phyloP scores from a whole-genome alignment of 1,284 basidiomycete species.

The Boletus austroedulis region DNA sequence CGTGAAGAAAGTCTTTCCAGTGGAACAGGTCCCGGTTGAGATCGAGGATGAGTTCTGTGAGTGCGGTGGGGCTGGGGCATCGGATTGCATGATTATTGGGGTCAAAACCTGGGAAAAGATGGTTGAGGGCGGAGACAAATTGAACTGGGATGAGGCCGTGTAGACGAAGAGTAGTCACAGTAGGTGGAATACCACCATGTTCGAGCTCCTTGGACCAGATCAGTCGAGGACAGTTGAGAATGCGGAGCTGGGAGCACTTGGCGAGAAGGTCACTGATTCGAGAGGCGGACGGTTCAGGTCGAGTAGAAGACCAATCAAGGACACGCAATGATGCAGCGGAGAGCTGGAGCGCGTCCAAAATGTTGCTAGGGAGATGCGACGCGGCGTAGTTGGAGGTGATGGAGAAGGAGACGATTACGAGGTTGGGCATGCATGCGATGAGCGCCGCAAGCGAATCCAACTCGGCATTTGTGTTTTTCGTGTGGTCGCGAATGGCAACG shows the following conservation, averaged over 20 bases:
- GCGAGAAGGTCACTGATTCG: constrained; percentile 10
- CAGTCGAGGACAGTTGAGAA: constrained; percentile 16
- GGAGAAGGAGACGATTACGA: constrained; percentile 31
- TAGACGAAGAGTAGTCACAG: constrained; percentile 20
- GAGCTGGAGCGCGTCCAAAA: constrained; percentile 18
- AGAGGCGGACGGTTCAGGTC: not conserved
- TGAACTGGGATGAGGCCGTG: not conserved
- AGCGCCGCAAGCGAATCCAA: constrained; percentile 17
- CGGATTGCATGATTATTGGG: not conserved
- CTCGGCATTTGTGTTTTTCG: constrained; percentile 1
- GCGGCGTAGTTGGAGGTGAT: not conserved
- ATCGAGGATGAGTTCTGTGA: constrained; percentile 22
- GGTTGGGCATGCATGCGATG: constrained; percentile 28
- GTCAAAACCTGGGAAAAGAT: not conserved
- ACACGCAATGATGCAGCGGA: constrained; percentile 20
- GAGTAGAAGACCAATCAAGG: constrained; percentile 18
- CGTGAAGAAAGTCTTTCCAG: constrained; percentile 15
- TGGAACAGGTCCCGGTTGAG: not conserved
- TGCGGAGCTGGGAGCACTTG: constrained; percentile 19
- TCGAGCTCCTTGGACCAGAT: constrained; percentile 10
- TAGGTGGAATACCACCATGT: constrained; percentile 10
- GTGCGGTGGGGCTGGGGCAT: constrained; percentile 5
- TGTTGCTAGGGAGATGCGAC: not conserved
- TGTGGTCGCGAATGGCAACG: constrained; percentile 31
- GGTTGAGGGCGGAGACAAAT: not conserved